Percentiles rank a stretch among this genome's conserved stretches.
Conservation (phyloP, 768 basidiomycete species). For the Coprinopsis cinerea region DNA sequence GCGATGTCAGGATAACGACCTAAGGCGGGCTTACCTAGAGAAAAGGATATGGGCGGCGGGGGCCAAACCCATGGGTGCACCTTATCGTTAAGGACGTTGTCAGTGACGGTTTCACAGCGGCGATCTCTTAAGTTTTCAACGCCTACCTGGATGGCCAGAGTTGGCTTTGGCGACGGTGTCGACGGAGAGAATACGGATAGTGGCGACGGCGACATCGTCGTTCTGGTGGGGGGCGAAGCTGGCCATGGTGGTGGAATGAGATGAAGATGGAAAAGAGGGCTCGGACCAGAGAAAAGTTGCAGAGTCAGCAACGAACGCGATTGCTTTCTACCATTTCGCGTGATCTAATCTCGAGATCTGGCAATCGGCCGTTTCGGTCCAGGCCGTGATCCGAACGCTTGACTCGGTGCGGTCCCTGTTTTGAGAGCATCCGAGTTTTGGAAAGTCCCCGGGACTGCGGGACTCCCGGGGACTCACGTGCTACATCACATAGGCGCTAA, state of each 20-base stretch:
- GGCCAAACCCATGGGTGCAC: constrained; percentile 93
- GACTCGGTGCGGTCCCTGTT: too few relatives aligned
- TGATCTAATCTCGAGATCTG: neutral
- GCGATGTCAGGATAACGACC: constrained; percentile 5
- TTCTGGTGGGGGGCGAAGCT: constrained; percentile 31
- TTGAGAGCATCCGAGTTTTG: too few relatives aligned
- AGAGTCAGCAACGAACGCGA: neutral
- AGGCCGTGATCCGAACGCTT: neutral
- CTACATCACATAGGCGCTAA: too few relatives aligned
- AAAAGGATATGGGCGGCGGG: constrained; percentile 78
- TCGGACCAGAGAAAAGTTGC: constrained; percentile 12
- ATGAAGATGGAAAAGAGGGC: constrained; percentile 13
- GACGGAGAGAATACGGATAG: constrained; percentile 71
- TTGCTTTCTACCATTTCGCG: neutral
- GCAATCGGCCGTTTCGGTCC: neutral
- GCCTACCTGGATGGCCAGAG: constrained; percentile 85
- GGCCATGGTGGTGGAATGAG: constrained; percentile 33
- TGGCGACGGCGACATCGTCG: constrained; percentile 60
- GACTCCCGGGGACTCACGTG: too few relatives aligned
- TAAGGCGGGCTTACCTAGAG: constrained; percentile 46
- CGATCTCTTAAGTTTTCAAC: too few relatives aligned
- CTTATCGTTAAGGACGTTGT: constrained; percentile 30
- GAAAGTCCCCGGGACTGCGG: too few relatives aligned
- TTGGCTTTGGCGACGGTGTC: constrained; percentile 83
- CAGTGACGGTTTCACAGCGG: too few relatives aligned